Conservation (phyloP, 108 stramenopile species). For the Aurantiochytrium sp. region DNA sequence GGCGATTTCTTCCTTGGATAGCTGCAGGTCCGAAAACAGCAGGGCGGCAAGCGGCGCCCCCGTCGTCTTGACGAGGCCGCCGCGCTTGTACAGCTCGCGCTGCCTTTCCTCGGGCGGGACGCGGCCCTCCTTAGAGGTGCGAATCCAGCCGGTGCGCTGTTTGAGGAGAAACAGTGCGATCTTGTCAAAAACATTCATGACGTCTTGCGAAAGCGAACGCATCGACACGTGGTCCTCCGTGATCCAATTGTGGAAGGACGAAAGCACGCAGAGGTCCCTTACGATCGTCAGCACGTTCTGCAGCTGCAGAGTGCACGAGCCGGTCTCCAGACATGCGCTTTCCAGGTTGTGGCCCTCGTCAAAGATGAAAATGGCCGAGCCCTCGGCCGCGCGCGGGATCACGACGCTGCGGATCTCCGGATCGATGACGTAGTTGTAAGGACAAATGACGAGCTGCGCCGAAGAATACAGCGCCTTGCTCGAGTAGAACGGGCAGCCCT, state of each 20-base stretch:
- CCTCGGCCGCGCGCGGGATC: slow-evolving; percentile 60
- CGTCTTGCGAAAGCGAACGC: neutral
- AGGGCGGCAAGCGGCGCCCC: neutral
- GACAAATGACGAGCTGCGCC: slow-evolving; percentile 85
- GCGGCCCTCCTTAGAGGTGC: neutral
- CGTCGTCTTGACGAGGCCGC: neutral
- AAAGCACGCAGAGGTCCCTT: neutral
- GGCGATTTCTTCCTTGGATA: neutral
- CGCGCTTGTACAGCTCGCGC: neutral
- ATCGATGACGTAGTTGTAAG: slow-evolving; percentile 98
- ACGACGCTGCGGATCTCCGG: slow-evolving; percentile 65
- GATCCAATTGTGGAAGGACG: neutral
- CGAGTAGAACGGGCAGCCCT: slow-evolving; percentile 84
- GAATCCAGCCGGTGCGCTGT: neutral
- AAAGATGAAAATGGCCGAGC: slow-evolving; percentile 81
- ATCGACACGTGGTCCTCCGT: neutral
- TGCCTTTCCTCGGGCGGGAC: neutral
- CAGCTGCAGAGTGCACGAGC: neutral
- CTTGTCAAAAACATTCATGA: neutral
- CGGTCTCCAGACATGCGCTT: slow-evolving; percentile 43
- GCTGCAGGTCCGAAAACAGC: neutral
- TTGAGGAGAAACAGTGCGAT: neutral
- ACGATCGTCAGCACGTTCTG: neutral
- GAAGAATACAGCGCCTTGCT: slow-evolving; percentile 61
- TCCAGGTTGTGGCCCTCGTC: slow-evolving; percentile 99